Evolutionary conservation across 495 filamentous ascomycete species (phyloP).

Genomic region (Annulohypoxylon nitens): DNA sequence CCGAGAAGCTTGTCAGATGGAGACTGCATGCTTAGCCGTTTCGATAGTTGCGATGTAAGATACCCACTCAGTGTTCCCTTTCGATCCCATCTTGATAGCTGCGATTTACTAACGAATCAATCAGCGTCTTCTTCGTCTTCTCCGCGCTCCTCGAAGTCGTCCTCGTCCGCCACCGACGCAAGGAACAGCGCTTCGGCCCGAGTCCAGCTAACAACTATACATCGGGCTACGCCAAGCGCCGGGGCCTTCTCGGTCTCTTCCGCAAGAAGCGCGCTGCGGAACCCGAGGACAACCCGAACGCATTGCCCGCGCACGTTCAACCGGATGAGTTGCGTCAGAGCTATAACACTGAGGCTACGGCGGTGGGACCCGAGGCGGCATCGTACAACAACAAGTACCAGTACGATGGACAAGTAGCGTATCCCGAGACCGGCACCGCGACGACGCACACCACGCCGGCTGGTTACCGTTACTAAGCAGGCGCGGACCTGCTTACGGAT

Average conservation of each 20-base stretch:
- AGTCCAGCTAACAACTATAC: conserved; percentile 83
- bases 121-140: conserved; percentile 76
- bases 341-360: conserved; percentile 58
- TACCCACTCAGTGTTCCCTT: background rate
- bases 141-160: conserved; percentile 73
- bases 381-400: conserved; percentile 50
- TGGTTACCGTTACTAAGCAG: conserved; percentile 40
- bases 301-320: conserved; percentile 55
- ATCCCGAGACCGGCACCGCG: conserved; percentile 44
- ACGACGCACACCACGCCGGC: conserved; percentile 38
- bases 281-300: conserved; percentile 45
- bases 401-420: conserved; percentile 48
- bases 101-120: conserved; percentile 30
- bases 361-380: conserved; percentile 45
- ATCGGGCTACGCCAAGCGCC: conserved; percentile 68
- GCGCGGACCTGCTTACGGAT: background rate
- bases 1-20: conserved; percentile 73
- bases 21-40: conserved; percentile 81
- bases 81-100: background rate
- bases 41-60: conserved; percentile 83
- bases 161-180: conserved; percentile 76
- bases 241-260: conserved; percentile 52
- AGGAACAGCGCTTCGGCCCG: conserved; percentile 84
- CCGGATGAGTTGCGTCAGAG: conserved; percentile 57
- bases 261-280: conserved; percentile 41